Percentiles rank a stretch among this genome's conserved stretches.
phyloP scores from a whole-genome alignment of 177 flowering plant genomes.

The Vitis hybrid region DNA sequence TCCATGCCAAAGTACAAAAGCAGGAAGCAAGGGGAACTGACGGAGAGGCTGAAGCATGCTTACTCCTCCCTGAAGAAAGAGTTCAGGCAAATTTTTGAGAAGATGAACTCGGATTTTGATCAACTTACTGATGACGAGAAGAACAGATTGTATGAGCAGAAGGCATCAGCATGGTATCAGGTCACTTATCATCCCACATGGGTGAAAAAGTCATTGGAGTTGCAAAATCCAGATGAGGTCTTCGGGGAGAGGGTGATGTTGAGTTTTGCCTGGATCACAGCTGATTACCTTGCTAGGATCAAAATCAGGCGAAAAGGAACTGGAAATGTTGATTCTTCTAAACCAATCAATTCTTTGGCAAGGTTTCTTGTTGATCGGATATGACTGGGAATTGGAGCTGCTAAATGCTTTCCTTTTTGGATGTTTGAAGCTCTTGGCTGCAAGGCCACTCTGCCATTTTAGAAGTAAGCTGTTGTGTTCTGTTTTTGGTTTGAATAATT shows the following conservation, averaged over 20 bases:
- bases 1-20: constrained; percentile 80
- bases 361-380: constrained; percentile 55
- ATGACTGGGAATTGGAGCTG: constrained; percentile 23
- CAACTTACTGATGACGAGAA: constrained; percentile 53
- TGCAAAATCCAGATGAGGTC: constrained; percentile 41
- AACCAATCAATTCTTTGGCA: constrained; percentile 65
- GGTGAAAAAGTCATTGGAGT: constrained; percentile 48
- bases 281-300: constrained; percentile 80
- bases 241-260: constrained; percentile 33
- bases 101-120: constrained; percentile 33
- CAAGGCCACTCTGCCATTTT: constrained; percentile 80
- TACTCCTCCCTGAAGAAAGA: constrained; percentile 68
- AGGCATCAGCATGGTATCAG: constrained; percentile 98
- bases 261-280: constrained; percentile 94
- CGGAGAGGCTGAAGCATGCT: constrained; percentile 80
- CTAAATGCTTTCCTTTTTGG: not conserved
- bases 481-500: not conserved
- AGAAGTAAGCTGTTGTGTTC: not conserved
- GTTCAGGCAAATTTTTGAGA: constrained; percentile 61
- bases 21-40: constrained; percentile 76
- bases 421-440: constrained; percentile 15
- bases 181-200: constrained; percentile 81
- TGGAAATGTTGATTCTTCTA: constrained; percentile 27
- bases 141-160: constrained; percentile 56
- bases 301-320: constrained; percentile 47